Percentiles rank a stretch among this genome's conserved stretches.
These are phyloP conservation scores for Akanthomyces uredinophilus DNA, from an alignment of 2,329 filamentous ascomycete species.

Conservation along the genomic window DNA sequence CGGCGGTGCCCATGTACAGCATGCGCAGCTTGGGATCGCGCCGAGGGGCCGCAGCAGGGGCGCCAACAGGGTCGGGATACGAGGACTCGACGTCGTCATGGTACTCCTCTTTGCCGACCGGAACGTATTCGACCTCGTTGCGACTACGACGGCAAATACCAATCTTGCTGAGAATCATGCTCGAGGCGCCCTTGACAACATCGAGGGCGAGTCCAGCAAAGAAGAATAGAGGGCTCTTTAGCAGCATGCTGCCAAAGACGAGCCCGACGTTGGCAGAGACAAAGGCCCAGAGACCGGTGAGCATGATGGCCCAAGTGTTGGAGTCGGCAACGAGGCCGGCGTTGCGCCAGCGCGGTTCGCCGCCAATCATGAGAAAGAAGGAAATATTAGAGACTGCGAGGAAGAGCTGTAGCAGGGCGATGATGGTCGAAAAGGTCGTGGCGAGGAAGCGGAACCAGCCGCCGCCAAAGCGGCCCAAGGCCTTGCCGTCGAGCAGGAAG, in stretches of 20 bases:
- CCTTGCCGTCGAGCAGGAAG: conserved; percentile 8
- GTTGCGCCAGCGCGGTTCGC: conserved; percentile 33
- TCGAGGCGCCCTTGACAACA: conserved; percentile 23
- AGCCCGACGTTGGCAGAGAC: conserved; percentile 18
- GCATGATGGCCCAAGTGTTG: conserved; percentile 26
- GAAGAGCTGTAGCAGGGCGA: conserved; percentile 11
- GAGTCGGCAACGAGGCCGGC: conserved; percentile 27
- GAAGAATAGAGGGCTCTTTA: conserved; percentile 22
- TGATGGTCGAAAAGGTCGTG: background rate
- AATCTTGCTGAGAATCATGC: conserved; percentile 9
- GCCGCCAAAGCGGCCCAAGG: conserved; percentile 6
- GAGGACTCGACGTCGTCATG: conserved; percentile 11
- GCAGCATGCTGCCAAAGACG: conserved; percentile 20
- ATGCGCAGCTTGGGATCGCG: background rate
- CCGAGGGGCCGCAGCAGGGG: background rate
- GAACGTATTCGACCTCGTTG: conserved; percentile 16
- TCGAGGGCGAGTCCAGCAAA: conserved; percentile 20
- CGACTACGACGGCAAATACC: background rate
- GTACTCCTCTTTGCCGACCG: conserved; percentile 23
- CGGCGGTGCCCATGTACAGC: conserved; percentile 17
- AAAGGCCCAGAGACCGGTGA: conserved; percentile 27
- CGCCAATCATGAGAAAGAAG: conserved; percentile 26
- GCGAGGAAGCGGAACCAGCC: conserved; percentile 12
- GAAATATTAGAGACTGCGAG: conserved; percentile 24
- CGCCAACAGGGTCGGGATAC: background rate